Base-by-base conservation (phyloP, 495 filamentous ascomycete genomes). In the Extremus antarcticus region DNA sequence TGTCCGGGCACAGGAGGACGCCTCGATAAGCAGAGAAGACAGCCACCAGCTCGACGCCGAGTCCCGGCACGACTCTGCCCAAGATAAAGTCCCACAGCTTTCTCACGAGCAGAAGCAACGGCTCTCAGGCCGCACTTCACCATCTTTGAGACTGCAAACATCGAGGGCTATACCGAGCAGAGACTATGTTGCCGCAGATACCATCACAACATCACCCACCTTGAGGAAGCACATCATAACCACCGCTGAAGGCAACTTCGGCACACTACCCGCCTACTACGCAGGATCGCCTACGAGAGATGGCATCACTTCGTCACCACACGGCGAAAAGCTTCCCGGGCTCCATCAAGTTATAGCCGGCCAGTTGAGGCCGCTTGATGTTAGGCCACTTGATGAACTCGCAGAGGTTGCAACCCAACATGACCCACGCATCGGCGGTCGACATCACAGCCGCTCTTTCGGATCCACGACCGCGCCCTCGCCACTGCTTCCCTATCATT, bases 401-500 rank as follows among this genome's bases (percentile, higher is more conserved):
- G 66, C 66, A 45, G 64, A 66, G 22, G 62, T 60, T 2, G 66
- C 65, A 40, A 60, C 29, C 45, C 57, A 64, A 41, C 60, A 65
- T n/a, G 47, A 61, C 46, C 19, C 46, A 7, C 46, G 46, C 19
- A 21, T 16, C 57, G 0, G 24, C 48, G 23, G 25, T 25, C 54
- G 48, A n/a, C 22, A 50, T 19, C 25, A 48, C n/a, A 43, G 22
- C 54, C 46, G 41, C 16, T 51, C 46, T 16, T 13, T 51, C 25
- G 35, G 47, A 17, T 35, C 54, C 19, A 25, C 35, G 48, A 4
- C 35, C 46, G 25, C 55, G 22, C 25, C 47, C 29, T 40, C 61
- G 55, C 43, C 35, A 21, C 1, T 58, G 20, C 24, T 40, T 38
- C 13, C 50, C 3, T 39, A 51, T 19, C 48, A 35, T 20, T 35